phyloP scores from a whole-genome alignment of 2,329 filamentous ascomycete species.

The Neofusicoccum sp. region DNA sequence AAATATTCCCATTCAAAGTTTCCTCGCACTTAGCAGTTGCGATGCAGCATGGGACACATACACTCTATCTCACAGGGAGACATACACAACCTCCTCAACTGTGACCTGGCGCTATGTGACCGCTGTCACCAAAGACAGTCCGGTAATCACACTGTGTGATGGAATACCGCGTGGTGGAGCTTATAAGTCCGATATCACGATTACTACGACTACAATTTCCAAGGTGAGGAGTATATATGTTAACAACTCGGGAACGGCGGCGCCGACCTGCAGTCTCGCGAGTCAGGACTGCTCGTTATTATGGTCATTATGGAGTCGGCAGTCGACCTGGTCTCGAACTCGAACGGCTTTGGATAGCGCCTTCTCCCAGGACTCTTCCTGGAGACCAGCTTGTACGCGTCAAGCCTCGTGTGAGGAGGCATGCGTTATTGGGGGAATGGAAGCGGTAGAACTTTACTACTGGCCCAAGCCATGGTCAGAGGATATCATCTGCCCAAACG shows the following conservation, averaged over 20 bases:
- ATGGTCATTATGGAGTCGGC: neutral
- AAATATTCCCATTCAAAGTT: neutral
- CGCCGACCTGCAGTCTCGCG: neutral
- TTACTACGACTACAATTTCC: neutral
- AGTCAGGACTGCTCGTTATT: neutral
- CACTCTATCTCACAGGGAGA: neutral
- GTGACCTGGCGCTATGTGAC: neutral
- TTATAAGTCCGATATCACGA: neutral
- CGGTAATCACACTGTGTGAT: neutral
- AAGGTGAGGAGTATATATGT: neutral
- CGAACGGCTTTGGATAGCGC: neutral
- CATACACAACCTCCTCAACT: neutral
- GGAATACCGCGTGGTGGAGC: neutral
- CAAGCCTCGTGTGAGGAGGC: neutral
- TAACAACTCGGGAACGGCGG: neutral
- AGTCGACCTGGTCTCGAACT: neutral
- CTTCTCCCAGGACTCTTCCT: neutral
- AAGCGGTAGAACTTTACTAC: neutral
- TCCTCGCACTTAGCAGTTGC: neutral
- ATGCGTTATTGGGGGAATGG: neutral
- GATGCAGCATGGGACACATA: neutral
- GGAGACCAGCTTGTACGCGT: neutral
- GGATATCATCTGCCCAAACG: constrained; percentile 1
- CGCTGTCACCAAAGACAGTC: neutral
- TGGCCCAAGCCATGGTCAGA: neutral